Conservation (phyloP, 2,329 filamentous ascomycete genomes). For the Lecanicillium sp. region DNA sequence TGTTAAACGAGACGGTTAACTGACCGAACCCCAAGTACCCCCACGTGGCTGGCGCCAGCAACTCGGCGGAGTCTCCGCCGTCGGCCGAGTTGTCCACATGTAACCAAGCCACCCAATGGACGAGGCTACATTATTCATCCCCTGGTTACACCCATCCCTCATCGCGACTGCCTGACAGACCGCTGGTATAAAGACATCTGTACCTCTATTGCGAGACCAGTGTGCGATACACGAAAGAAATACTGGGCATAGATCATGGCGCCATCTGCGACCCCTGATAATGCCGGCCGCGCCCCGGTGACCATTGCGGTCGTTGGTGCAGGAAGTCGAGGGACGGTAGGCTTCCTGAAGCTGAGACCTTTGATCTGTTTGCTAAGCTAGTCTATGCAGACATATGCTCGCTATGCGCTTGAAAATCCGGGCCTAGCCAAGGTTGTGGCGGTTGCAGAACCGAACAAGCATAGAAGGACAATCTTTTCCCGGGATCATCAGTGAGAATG, state of each 20-base stretch:
- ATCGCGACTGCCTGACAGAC: too few relatives aligned
- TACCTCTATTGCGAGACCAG: too few relatives aligned
- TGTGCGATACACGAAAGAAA: too few relatives aligned
- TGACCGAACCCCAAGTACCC: too few relatives aligned
- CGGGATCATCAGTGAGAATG: slow-evolving; percentile 8
- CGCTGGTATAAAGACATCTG: too few relatives aligned
- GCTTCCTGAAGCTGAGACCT: background rate
- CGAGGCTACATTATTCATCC: slow-evolving; percentile 5
- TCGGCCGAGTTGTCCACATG: background rate
- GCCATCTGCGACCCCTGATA: background rate
- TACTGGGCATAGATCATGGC: background rate
- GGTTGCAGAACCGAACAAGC: slow-evolving; percentile 10
- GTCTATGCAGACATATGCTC: slow-evolving; percentile 8
- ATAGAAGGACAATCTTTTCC: slow-evolving; percentile 7
- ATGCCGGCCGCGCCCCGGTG: slow-evolving; percentile 3
- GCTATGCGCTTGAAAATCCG: slow-evolving; percentile 10
- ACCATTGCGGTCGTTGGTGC: slow-evolving; percentile 11
- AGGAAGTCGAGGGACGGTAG: slow-evolving; percentile 10
- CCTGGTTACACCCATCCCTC: too few relatives aligned
- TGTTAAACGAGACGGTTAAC: too few relatives aligned
- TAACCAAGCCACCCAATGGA: slow-evolving; percentile 5
- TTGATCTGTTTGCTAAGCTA: background rate
- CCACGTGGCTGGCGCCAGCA: too few relatives aligned
- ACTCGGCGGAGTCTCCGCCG: too few relatives aligned
- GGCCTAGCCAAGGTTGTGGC: slow-evolving; percentile 10